Evolutionary conservation across 257 asterid species (phyloP).

Genomic region (Jasminum sambac): DNA sequence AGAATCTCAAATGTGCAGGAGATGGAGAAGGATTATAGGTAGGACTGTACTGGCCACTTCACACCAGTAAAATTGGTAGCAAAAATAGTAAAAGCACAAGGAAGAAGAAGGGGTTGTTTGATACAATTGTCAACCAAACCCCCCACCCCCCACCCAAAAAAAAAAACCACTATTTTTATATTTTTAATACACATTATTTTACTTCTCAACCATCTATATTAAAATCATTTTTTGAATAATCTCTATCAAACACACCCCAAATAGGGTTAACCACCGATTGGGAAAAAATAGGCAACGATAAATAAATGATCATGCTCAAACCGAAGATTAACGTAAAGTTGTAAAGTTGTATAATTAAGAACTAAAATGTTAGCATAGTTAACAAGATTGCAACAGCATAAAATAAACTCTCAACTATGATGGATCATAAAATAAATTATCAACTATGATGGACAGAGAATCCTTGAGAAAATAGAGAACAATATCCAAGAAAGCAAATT

Average conservation of each 20-base stretch:
- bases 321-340: not conserved
- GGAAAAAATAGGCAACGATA: not conserved
- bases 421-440: not conserved
- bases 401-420: not conserved
- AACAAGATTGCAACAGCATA: not conserved
- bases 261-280: not conserved
- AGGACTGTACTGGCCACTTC: not conserved
- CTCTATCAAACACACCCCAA: no score
- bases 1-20: slow-evolving; percentile 6
- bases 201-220: no score
- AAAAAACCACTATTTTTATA: no score
- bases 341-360: not conserved
- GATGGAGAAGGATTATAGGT: not conserved
- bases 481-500: slow-evolving; percentile 17
- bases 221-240: no score
- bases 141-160: no score
- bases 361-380: not conserved
- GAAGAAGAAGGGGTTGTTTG: no score
- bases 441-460: not conserved
- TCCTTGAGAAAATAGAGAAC: slow-evolving; percentile 10
- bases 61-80: not conserved
- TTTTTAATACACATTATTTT: no score
- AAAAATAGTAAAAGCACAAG: not conserved
- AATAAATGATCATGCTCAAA: not conserved
- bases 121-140: no score